Evolutionary conservation across 345 rosid species (phyloP).

Genomic region (Melaleuca quinquenervia): DNA sequence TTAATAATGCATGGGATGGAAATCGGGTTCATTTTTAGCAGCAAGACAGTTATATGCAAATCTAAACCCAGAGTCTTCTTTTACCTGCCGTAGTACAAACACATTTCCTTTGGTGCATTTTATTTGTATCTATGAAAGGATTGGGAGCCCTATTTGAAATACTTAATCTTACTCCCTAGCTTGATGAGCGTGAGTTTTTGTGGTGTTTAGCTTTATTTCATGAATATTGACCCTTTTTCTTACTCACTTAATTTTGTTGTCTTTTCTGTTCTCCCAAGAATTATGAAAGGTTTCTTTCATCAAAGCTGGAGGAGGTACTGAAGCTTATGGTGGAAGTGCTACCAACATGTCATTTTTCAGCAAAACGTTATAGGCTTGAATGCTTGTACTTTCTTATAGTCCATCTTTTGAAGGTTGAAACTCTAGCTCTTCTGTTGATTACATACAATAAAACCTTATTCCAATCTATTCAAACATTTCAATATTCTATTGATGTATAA

Average conservation of each 20-base stretch:
- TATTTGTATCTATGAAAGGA: neutral
- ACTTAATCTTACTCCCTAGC: neutral
- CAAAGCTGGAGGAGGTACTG: conserved; percentile 55
- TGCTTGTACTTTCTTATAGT: conserved; percentile 73
- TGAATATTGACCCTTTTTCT: neutral
- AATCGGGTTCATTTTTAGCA: neutral
- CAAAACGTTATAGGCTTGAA: conserved; percentile 83
- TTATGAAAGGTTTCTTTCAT: conserved; percentile 41
- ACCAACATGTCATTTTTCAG: conserved; percentile 77
- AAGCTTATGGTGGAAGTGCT: conserved; percentile 60
- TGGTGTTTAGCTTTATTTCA: neutral
- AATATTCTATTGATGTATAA: neutral
- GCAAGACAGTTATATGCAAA: neutral
- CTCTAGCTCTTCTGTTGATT: neutral
- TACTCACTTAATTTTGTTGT: neutral
- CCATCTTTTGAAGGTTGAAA: conserved; percentile 43
- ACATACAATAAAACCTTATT: neutral
- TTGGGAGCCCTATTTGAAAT: neutral
- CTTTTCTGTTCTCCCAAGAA: conserved; percentile 24
- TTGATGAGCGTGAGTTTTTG: neutral
- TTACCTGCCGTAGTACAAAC: neutral
- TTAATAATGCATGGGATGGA: neutral
- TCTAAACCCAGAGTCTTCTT: neutral
- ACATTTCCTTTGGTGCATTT: neutral
- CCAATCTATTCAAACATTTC: neutral